Base-by-base conservation (phyloP, 805 yeast genomes). In the Yarrowia hollandica region DNA sequence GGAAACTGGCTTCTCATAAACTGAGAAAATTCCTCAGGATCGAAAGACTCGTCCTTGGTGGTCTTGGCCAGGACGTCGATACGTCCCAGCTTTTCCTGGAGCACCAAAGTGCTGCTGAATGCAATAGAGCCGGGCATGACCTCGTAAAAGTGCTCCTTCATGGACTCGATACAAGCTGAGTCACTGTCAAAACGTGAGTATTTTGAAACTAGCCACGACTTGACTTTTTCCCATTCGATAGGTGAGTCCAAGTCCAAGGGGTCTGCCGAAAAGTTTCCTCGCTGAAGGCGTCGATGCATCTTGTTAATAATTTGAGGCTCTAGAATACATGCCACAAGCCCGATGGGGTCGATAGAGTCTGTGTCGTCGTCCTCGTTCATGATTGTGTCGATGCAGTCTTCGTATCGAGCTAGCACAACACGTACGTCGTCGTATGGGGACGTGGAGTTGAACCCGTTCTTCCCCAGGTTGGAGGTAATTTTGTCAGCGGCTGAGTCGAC, bases 181-280 rank as follows among this genome's bases (percentile, higher is more conserved):
- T 48, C 55, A 15, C 16, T n/a, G 25, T 48, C 55, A 31, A 33
- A 48, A 15, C 55, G 38, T 16, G 55, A 48, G 39, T 48, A 48
- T 22, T 48, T 48, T n/a, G 25, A 21, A 15, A 48, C 39, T 12
- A 48, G 55, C 55, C 55, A 48, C 28, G 38, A 10, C 55, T 48
- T 48, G 55, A 48, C 55, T 11, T 48, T 48, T 10, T 48, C 55
- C 55, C 55, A 48, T 23, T 48, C 55, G 16, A 48, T 48, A 15
- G 55, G 55, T 12, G 30, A 21, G 55, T 48, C 55, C 16, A 48
- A 16, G 30, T 48, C 55, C 6, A 12, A 2, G 12, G 55, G 39
- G 39, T 48, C 39, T 2, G 39, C 55, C 2, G 55, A 48, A 9
- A 48, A 48, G 11, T 26, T 22, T 10, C 55, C 55, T 14, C 55